These are phyloP conservation scores for Cadophora malorum DNA, from an alignment of 2,329 filamentous ascomycete genomes.

Conservation along the genomic window DNA sequence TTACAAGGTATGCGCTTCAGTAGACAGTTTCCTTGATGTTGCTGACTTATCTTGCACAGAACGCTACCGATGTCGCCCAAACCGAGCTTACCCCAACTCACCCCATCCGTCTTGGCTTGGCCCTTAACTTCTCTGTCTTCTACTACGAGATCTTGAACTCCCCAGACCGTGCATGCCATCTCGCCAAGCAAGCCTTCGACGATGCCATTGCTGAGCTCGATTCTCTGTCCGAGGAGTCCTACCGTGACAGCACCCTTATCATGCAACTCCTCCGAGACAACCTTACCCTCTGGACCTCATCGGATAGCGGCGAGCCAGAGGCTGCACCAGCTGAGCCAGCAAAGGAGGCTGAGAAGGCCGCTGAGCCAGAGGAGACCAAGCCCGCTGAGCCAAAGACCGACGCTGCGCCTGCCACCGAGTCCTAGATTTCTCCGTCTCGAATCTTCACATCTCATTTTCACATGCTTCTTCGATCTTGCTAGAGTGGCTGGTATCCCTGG, in stretches of 20 bases:
- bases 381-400: conserved; percentile 41
- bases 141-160: conserved; percentile 99
- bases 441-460: conserved; percentile 49
- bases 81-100: conserved; percentile 97
- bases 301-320: conserved; percentile 83
- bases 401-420: conserved; percentile 55
- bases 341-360: conserved; percentile 65
- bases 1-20: conserved; percentile 78
- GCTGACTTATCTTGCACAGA: conserved; percentile 58
- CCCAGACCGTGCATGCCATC: conserved; percentile 94
- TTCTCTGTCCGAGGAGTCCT: conserved; percentile 95
- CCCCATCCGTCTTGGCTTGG: conserved; percentile 96
- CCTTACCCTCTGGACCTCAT: conserved; percentile 97
- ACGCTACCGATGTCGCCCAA: conserved; percentile 97
- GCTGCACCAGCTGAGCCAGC: conserved; percentile 60
- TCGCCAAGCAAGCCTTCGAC: conserved; percentile 99
- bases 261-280: conserved; percentile 99
- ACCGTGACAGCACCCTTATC: conserved; percentile 98
- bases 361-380: conserved; percentile 55
- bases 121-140: conserved; percentile 99
- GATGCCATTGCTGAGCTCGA: conserved; percentile 98
- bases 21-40: conserved; percentile 33
- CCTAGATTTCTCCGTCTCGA: conserved; percentile 54
- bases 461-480: conserved; percentile 45
- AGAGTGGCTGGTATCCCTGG: conserved; percentile 43